Base-by-base conservation (phyloP, 495 filamentous ascomycete species). In the Xylaria venustula region DNA sequence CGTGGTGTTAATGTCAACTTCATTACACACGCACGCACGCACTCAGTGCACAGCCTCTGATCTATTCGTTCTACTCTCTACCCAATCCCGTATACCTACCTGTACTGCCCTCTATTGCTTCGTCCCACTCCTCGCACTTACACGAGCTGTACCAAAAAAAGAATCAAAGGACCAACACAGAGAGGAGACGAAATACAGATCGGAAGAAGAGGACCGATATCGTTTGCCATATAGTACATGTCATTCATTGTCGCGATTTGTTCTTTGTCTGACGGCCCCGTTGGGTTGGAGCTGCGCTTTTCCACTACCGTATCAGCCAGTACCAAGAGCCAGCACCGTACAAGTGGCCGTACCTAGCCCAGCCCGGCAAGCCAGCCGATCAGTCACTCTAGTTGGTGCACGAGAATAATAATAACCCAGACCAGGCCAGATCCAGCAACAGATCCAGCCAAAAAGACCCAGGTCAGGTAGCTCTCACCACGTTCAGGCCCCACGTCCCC, bases 401-500 rank as follows among this genome's bases (percentile, higher is more conserved):
- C 14, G 14, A 15, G 3, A 40, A 40, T 40, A 40, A 40, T 40
- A 40, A 15, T 15, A 40, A 40, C 23, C 53, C 40, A 42, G 36
- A 23, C 19, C 50, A 54, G 20, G 20, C 26, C 28, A 40, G 42
- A 58, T 20, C 32, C 23, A 23, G 46, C 23, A 17, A 26, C 22
- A 41, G 45, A 45, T 41, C 56, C 56, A 59, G 26, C 47, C 23
- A 23, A 34, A 5, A 34, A 34, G 30, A 34, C 11, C 30, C 30
- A 5, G 30, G 5, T 34, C n/a, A n/a, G n/a, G n/a, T n/a, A n/a
- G 11, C 30, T 11, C 30, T 23, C 19, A 20, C 22, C 4, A 3
- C 42, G 14, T 23, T 30, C 9, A 25, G 46, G 56, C 46, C 56
- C 56, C 56, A 59, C 56, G 56, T 51, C 56, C 56, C 55, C 56